Evolutionary conservation across 305 asterid species (phyloP).

Genomic region (Fraxinus platypoda): DNA sequence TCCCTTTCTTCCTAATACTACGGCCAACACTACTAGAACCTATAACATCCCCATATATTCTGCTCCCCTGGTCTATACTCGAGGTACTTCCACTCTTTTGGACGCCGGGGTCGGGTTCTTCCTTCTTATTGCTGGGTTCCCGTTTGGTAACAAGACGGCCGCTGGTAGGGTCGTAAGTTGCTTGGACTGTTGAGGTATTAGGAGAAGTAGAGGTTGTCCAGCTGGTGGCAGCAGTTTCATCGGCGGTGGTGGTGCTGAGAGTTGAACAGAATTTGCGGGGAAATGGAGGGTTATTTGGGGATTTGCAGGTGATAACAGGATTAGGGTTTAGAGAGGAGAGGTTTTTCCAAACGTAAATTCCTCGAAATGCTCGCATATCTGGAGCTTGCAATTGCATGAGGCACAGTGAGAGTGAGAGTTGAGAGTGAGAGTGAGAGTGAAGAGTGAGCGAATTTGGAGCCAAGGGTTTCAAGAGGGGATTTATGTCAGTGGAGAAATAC

Average conservation of each 20-base stretch:
- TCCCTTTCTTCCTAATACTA: constrained; percentile 50
- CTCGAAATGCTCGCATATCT: constrained; percentile 55
- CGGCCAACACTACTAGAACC: constrained; percentile 42
- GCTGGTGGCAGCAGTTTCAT: constrained; percentile 33
- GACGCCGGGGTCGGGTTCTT: constrained; percentile 21
- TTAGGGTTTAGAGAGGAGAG: constrained; percentile 25
- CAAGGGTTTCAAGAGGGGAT: constrained; percentile 28
- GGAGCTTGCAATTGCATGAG: constrained; percentile 36
- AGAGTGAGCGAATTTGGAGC: constrained; percentile 15
- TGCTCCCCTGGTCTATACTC: constrained; percentile 29
- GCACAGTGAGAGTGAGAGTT: not conserved
- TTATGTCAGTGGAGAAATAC: constrained; percentile 4
- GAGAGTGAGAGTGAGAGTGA: not conserved
- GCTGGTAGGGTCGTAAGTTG: constrained; percentile 56
- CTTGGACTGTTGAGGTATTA: constrained; percentile 33
- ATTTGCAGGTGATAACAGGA: constrained; percentile 24
- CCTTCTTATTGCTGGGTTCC: constrained; percentile 15
- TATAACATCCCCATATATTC: constrained; percentile 49
- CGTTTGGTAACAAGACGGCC: constrained; percentile 49
- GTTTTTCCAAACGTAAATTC: constrained; percentile 43
- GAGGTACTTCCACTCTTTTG: constrained; percentile 21
- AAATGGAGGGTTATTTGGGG: constrained; percentile 26
- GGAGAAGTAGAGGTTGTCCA: constrained; percentile 38
- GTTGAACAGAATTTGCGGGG: constrained; percentile 42
- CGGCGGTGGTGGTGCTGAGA: constrained; percentile 22